These are phyloP conservation scores for Aspergillus ustus DNA, from an alignment of 2,329 filamentous ascomycete genomes.

Conservation along the genomic window DNA sequence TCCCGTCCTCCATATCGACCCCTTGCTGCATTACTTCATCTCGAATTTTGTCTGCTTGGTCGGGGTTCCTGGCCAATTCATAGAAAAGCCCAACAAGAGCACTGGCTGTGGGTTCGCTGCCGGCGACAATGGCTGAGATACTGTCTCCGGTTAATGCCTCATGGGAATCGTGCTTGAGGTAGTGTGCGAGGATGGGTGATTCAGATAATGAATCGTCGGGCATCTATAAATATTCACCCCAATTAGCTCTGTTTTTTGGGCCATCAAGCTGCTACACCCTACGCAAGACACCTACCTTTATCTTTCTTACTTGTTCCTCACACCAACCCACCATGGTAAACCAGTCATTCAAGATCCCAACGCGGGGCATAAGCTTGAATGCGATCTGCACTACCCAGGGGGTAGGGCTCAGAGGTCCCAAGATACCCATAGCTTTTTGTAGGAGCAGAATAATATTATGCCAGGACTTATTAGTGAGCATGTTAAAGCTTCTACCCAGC, in stretches of 20 bases:
- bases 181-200: conserved; percentile 3
- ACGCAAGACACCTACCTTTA: neutral
- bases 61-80: neutral
- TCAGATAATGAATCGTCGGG: neutral
- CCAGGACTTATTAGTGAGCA: conserved; percentile 33
- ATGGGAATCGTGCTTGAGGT: neutral
- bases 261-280: neutral
- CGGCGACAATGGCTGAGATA: conserved; percentile 9
- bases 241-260: neutral
- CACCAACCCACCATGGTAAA: conserved; percentile 17
- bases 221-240: neutral
- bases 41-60: neutral
- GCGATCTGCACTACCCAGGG: conserved; percentile 27
- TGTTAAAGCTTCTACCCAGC: conserved; percentile 38
- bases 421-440: conserved; percentile 31
- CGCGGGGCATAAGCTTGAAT: conserved; percentile 17
- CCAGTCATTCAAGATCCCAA: conserved; percentile 22
- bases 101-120: conserved; percentile 10
- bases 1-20: conserved; percentile 13
- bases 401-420: conserved; percentile 35
- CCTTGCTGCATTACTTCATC: neutral
- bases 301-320: conserved; percentile 2
- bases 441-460: conserved; percentile 33
- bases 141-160: conserved; percentile 3
- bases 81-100: conserved; percentile 5